These are phyloP conservation scores for Paraconiothyrium sp. DNA, from an alignment of 2,329 filamentous ascomycete genomes.

Conservation along the genomic window DNA sequence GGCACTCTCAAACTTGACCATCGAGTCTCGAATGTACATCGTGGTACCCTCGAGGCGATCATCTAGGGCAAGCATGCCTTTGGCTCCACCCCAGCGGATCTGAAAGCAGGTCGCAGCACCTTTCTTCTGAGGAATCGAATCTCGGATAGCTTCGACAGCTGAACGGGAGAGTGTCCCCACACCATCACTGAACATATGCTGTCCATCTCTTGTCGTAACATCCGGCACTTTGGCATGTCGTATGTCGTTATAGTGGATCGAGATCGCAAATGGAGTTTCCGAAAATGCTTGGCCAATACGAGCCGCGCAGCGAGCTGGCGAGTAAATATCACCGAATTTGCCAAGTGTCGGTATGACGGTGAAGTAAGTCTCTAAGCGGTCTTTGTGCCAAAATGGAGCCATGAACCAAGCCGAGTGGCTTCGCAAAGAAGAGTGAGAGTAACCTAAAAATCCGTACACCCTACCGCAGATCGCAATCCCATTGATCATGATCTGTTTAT, in stretches of 20 bases:
- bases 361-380: slow-evolving; percentile 7
- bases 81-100: slow-evolving; percentile 75
- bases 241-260: slow-evolving; percentile 30
- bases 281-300: slow-evolving; percentile 74
- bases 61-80: slow-evolving; percentile 80
- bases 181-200: slow-evolving; percentile 76
- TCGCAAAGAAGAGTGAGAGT: slow-evolving; percentile 23
- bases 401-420: slow-evolving; percentile 27
- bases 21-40: slow-evolving; percentile 72
- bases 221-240: slow-evolving; percentile 51
- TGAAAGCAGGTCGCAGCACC: slow-evolving; percentile 69
- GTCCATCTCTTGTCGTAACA: slow-evolving; percentile 56
- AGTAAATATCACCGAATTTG: slow-evolving; percentile 55
- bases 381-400: slow-evolving; percentile 20
- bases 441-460: slow-evolving; percentile 22
- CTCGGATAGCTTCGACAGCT: slow-evolving; percentile 58
- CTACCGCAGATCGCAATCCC: slow-evolving; percentile 57
- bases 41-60: slow-evolving; percentile 64
- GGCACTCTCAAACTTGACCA: slow-evolving; percentile 75
- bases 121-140: slow-evolving; percentile 57
- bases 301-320: slow-evolving; percentile 65
- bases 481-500: slow-evolving; percentile 64
- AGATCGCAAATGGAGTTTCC: slow-evolving; percentile 75
- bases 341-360: slow-evolving; percentile 19
- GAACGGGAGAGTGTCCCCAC: slow-evolving; percentile 72